Percentiles rank a stretch among this genome's conserved stretches.
Conservation (phyloP, 2,329 filamentous ascomycete species). For the Colletotrichum sublineola region DNA sequence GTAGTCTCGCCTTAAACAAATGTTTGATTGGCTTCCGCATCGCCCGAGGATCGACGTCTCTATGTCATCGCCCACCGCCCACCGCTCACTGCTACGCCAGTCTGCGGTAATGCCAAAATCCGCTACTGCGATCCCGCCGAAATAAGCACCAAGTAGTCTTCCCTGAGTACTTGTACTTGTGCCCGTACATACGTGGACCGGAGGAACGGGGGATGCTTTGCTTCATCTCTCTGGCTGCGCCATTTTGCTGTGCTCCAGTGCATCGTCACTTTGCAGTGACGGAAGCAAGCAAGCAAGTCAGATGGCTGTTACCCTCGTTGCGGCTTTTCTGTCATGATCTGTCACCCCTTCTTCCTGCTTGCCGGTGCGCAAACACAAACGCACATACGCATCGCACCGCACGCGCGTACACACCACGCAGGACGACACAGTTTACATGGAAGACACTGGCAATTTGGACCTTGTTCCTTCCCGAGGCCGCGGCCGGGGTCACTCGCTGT, state of each 20-base stretch:
- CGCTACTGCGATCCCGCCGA: slow-evolving; percentile 4
- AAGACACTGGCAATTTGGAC: too few relatives aligned
- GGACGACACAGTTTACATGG: neutral
- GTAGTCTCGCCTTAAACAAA: slow-evolving; percentile 21
- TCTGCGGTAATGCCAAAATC: neutral
- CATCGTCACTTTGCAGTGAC: neutral
- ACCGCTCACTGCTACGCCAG: neutral
- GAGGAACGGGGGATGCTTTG: neutral
- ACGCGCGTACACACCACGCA: neutral
- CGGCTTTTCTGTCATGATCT: neutral
- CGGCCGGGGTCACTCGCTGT: neutral
- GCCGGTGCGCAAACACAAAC: neutral
- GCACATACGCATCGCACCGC: neutral
- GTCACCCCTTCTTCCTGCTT: neutral
- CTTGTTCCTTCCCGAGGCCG: too few relatives aligned
- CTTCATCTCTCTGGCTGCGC: neutral
- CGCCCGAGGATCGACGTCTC: slow-evolving; percentile 31
- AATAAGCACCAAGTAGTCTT: neutral
- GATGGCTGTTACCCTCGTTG: neutral
- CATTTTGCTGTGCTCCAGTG: neutral
- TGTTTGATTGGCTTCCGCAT: slow-evolving; percentile 27
- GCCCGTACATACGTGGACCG: too few relatives aligned
- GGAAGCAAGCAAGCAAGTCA: neutral
- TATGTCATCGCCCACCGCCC: slow-evolving; percentile 42
- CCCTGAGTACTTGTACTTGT: neutral